A percentile compares a stretch with the other conserved stretches of the same genome.
phyloP scores from a whole-genome alignment of 2,329 filamentous ascomycete species.

The Ceratocystis lukuohia region DNA sequence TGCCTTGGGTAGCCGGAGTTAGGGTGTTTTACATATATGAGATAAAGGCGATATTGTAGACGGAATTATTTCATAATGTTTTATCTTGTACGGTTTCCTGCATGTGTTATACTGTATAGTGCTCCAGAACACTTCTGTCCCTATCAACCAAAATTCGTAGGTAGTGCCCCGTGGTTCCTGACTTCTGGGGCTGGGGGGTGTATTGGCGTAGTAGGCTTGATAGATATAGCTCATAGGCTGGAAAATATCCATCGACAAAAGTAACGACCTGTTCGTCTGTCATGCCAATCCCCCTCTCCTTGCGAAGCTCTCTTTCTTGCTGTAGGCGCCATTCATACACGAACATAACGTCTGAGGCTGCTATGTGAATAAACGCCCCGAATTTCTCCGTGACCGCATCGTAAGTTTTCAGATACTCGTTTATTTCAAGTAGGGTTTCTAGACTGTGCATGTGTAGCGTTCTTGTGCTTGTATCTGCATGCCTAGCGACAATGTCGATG shows the following conservation, averaged over 20 bases:
- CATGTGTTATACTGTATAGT: background rate
- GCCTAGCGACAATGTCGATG: conserved; percentile 38
- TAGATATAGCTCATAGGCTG: conserved; percentile 52
- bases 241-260: conserved; percentile 60
- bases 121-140: conserved; percentile 41
- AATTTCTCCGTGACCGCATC: conserved; percentile 37
- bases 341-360: conserved; percentile 58
- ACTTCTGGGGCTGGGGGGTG: background rate
- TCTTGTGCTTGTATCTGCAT: conserved; percentile 35
- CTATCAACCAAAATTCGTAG: conserved; percentile 48
- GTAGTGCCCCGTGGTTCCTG: conserved; percentile 38
- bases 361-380: conserved; percentile 44
- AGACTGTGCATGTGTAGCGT: conserved; percentile 36
- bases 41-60: background rate
- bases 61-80: background rate
- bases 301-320: conserved; percentile 61
- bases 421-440: conserved; percentile 38
- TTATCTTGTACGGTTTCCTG: background rate
- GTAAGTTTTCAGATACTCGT: conserved; percentile 35
- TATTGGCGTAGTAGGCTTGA: conserved; percentile 1
- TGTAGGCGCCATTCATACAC: conserved; percentile 77
- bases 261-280: conserved; percentile 61
- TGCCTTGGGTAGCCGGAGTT: background rate
- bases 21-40: background rate
- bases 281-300: conserved; percentile 61